Evolutionary conservation across 345 rosid genomes (phyloP).

Genomic region (Pistacia integerrima): DNA sequence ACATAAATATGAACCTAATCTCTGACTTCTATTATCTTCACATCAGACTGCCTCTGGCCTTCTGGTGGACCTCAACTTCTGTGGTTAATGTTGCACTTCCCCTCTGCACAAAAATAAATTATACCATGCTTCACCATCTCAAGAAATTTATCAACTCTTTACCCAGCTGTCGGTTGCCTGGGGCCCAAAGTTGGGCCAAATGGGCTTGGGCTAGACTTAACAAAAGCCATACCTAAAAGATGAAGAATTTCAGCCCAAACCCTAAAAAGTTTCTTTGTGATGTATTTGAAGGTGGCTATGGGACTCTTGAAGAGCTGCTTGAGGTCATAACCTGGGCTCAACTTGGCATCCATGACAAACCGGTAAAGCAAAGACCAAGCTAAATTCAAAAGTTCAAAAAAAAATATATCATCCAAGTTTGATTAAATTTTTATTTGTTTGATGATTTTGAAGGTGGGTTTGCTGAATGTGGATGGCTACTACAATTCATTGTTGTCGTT

Average conservation of each 20-base stretch:
- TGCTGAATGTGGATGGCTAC: constrained; percentile 78
- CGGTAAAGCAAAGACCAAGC: constrained; percentile 41
- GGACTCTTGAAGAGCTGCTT: constrained; percentile 84
- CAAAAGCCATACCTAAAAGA: not conserved
- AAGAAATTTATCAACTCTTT: not conserved
- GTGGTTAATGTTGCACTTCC: constrained; percentile 12
- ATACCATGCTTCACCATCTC: not conserved
- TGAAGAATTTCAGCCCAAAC: not conserved
- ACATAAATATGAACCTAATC: not conserved
- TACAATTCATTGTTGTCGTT: constrained; percentile 74
- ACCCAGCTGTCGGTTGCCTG: not conserved
- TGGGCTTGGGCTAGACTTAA: not conserved
- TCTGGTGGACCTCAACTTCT: constrained; percentile 3
- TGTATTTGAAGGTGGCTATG: constrained; percentile 64
- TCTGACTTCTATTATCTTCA: not conserved
- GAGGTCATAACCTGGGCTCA: constrained; percentile 90
- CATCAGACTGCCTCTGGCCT: constrained; percentile 7
- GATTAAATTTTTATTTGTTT: not conserved
- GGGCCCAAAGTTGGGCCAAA: not conserved
- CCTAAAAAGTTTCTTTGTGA: not conserved
- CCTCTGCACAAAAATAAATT: not conserved
- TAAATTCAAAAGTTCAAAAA: not conserved
- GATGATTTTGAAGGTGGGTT: constrained; percentile 57
- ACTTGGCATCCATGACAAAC: constrained; percentile 85
- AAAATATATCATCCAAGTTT: too few species aligned